Base-by-base conservation (phyloP, 2,329 filamentous ascomycete genomes). In the Daldinia sp. region DNA sequence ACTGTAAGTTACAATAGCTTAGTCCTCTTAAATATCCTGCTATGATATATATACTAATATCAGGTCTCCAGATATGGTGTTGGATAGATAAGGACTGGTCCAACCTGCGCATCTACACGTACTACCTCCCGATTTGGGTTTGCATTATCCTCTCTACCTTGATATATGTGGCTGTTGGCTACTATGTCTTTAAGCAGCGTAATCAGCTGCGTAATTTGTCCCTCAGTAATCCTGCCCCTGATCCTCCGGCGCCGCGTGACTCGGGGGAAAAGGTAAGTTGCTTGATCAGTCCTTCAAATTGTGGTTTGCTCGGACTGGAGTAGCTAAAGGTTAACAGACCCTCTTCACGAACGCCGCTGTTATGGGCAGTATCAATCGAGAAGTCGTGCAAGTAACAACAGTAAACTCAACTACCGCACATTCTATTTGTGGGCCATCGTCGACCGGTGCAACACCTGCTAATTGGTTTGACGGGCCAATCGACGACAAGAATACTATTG, bases 81-180 rank as follows among this genome's bases (percentile, higher is more conserved):
- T 89, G 87, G 87, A 88, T 89, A 50, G 83, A 83, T 64, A 79
- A 79, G 37, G 78, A 81, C 37, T 88, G 85, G 85, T 86, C 86
- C 70, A 80, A 82, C 44, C 80, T 89, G 13, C 86, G 87, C 35
- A 89, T 89, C 48, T 89, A 85, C 72, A 86, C 86, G 6, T 89
- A 89, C 76, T 89, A 89, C 74, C 81, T 89, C 69, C 85, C 88
- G 2, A 87, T 89, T 53, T 89, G 87, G 87, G 80, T 86, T 10
- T 89, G 87, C 75, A 88, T 88, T 59, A 76, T 83, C 51, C 78
- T 87, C 12, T 89, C 87, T 0, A 78, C 84, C 15, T 63, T 86
- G 55, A 87, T 88, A 63, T 89, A 89, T 70, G 78, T 85, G 20
- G 79, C 87, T 33, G 86, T 89, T 48, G 87, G 87, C 23, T 88